Evolutionary conservation across 2,329 filamentous ascomycete genomes (phyloP), one percentile per base, ranked within the genome.

Genomic region (Pseudocercospora cruenta): DNA sequence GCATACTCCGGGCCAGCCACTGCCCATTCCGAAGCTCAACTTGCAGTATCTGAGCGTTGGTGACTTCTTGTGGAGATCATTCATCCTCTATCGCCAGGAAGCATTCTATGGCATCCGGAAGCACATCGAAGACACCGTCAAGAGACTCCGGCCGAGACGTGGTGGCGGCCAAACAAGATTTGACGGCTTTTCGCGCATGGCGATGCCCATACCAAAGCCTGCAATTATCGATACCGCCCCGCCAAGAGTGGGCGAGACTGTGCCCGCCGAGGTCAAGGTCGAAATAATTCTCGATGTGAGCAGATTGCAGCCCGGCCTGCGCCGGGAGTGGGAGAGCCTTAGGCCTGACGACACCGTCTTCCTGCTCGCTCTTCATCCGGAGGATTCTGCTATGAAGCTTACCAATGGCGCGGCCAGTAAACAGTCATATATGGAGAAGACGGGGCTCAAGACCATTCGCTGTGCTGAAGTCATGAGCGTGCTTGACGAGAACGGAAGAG

Each of bases 41-140:
- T 82, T 99, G 28, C 95, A 99, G 76, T 99, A 99, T 78, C 84
- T 99, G 14, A 96, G 94, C 2, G 88, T 97, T 59, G 93, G 93
- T 2, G 95, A 99, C 78, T 99, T 99, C 73, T 81, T 99, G n/a
- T 99, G 94, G 93, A 88, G 96, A 68, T 93, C 94, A 0, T 90
- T 98, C 74, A 85, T 96, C 14, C 83, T 99, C 8, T 95, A 97
- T 77, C 89, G 94, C 47, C 91, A 90, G 65, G 95, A 99, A 78
- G 87, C 94, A 0, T 97, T 98, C 77, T 98, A 96, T 77, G 92
- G 93, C 67, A 94, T 99, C 66, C 88, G 93, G 54, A 94, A 93
- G 74, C 93, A 99, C 76, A 88, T 99, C 64, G 93, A 97, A 76
- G 87, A 92, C 57, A 88, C 91, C 6, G 77, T 98, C 59, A 91